Base-by-base conservation (phyloP, 2,329 filamentous ascomycete genomes). In the Grosmannia clavigera region DNA sequence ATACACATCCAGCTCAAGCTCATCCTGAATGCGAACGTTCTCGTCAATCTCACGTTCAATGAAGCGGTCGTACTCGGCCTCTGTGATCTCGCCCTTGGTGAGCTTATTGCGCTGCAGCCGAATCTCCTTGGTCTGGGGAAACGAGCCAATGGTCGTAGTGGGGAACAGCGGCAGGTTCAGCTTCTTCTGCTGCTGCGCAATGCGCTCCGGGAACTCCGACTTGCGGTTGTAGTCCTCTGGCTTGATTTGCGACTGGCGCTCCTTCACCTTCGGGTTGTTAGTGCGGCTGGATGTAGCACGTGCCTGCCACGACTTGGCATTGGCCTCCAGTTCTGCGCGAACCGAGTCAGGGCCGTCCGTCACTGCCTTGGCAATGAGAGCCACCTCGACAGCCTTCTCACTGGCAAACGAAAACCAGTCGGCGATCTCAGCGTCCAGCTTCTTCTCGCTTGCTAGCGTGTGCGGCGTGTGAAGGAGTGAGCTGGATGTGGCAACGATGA, bases 81-180 rank as follows among this genome's bases (percentile, higher is more conserved):
- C 81, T 58, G 87, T 92, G 76, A 99, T 97, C 77, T 97, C 92
- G 72, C 88, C 88, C 87, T 99, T 99, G 82, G 92, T 95, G 81
- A 96, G 90, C 83, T 94, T 96, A 85, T 94, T 95, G 72, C 94
- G 89, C 79, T 92, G 86, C 70, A 95, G 79, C 79, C 94, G 91
- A 79, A 99, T 99, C 77, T 97, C 90, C 83, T 92, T 92, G 75
- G 94, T 99, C 83, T 99, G 94, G 68, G 94, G 94, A 89, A 99
- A 99, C 61, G 92, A 97, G 68, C 94, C 94, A 68, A 99, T 99
- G 74, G 94, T 99, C 75, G 94, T 99, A 73, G 94, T 99, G 66
- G 94, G 94, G 89, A 99, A 99, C 67, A 92, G 81, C 68, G 94
- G 94, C 63, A 99, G 88, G 73, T 88, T 92, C 72, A 99, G 88